Conservation (phyloP, 805 yeast genomes). For the Candida koratica region DNA sequence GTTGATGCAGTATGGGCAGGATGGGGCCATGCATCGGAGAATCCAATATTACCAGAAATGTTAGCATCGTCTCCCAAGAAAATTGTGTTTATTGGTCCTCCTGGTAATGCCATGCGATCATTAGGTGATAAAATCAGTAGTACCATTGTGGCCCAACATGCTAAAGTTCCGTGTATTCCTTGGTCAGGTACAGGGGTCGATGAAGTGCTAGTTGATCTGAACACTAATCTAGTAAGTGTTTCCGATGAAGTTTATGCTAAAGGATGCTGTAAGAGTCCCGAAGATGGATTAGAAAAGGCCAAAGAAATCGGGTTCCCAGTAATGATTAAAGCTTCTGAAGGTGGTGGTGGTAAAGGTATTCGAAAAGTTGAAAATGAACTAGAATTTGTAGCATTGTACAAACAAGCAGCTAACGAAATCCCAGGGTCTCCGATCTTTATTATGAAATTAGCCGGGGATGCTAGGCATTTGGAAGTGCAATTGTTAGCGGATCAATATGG, state of each 20-base stretch:
- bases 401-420: conserved; percentile 94
- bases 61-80: conserved; percentile 89
- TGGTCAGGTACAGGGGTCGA: conserved; percentile 99
- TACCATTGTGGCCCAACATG: conserved; percentile 98
- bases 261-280: conserved; percentile 85
- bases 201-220: conserved; percentile 63
- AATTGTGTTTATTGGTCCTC: conserved; percentile 96
- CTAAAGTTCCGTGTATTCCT: conserved; percentile 96
- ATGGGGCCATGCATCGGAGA: conserved; percentile 99
- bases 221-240: conserved; percentile 82
- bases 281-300: conserved; percentile 86
- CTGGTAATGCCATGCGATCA: conserved; percentile 99
- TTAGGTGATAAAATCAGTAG: conserved; percentile 97
- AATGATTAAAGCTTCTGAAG: conserved; percentile 99
- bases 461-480: conserved; percentile 98
- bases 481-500: conserved; percentile 97
- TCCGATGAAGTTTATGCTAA: conserved; percentile 74
- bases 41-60: conserved; percentile 89
- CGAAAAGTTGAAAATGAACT: conserved; percentile 87
- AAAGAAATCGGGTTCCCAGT: conserved; percentile 92
- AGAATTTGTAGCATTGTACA: conserved; percentile 71
- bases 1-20: conserved; percentile 99
- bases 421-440: conserved; percentile 99
- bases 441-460: conserved; percentile 95
- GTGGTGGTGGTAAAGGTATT: conserved; percentile 99